phyloP scores from a whole-genome alignment of 352 stramenopile genomes.

The Peronospora belbahrii region DNA sequence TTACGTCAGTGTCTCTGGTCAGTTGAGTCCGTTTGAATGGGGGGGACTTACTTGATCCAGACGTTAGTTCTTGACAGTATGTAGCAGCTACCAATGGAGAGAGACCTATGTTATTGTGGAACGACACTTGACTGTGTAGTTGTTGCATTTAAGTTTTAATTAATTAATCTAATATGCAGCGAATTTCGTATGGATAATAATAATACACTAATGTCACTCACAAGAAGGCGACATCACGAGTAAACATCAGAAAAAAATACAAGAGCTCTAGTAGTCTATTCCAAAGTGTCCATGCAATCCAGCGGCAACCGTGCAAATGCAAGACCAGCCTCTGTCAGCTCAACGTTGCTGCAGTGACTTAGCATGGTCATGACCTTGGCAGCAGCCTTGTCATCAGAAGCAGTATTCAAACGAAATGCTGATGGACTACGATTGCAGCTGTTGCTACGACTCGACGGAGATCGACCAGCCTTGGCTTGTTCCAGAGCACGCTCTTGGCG shows the following conservation, averaged over 20 bases:
- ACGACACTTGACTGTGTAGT: no score
- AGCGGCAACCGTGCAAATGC: slow-evolving; percentile 34
- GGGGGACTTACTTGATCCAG: no score
- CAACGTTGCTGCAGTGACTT: slow-evolving; percentile 4
- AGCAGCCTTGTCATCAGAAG: slow-evolving; percentile 16
- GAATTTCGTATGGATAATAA: background rate
- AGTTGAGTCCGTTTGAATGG: no score
- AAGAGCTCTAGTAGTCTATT: slow-evolving; percentile 9
- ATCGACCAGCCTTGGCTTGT: slow-evolving; percentile 25
- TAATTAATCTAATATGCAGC: background rate
- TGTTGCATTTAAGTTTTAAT: no score
- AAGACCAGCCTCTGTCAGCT: slow-evolving; percentile 32
- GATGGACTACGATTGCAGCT: slow-evolving; percentile 17
- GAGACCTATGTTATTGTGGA: no score
- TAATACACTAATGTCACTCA: background rate
- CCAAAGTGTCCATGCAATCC: slow-evolving; percentile 26
- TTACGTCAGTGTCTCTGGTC: no score
- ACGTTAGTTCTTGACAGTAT: no score
- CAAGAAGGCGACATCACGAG: background rate
- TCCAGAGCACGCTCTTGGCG: slow-evolving; percentile 27
- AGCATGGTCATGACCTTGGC: slow-evolving; percentile 25
- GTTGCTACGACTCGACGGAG: slow-evolving; percentile 8
- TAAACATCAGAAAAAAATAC: background rate
- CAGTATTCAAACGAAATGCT: slow-evolving; percentile 2
- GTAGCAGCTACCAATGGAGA: no score